Evolutionary conservation across 2,329 filamentous ascomycete genomes (phyloP).

Genomic region (Calonectria leucothoes): DNA sequence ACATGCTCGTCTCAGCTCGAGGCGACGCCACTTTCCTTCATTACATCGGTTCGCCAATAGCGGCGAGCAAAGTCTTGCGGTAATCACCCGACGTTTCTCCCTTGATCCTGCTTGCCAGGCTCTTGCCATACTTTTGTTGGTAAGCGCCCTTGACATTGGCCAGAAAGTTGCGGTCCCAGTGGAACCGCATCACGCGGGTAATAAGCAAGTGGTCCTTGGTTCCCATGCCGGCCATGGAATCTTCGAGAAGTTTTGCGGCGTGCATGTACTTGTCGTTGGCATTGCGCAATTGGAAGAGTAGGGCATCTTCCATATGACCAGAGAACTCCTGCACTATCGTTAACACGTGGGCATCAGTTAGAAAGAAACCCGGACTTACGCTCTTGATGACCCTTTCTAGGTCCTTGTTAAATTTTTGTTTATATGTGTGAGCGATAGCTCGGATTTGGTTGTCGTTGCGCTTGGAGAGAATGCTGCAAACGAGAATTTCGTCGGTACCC

Average conservation of each 20-base stretch:
- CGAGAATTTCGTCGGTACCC: slow-evolving; percentile 79
- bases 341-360: background rate
- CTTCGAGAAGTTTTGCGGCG: slow-evolving; percentile 85
- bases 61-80: slow-evolving; percentile 79
- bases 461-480: slow-evolving; percentile 81
- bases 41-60: slow-evolving; percentile 59
- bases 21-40: background rate
- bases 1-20: background rate
- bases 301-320: slow-evolving; percentile 90
- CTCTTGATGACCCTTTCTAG: slow-evolving; percentile 81
- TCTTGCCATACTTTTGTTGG: slow-evolving; percentile 74
- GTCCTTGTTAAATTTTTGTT: slow-evolving; percentile 75
- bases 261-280: slow-evolving; percentile 86
- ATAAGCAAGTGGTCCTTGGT: slow-evolving; percentile 88
- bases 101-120: slow-evolving; percentile 76
- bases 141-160: slow-evolving; percentile 84
- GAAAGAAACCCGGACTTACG: slow-evolving; percentile 52
- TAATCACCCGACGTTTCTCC: slow-evolving; percentile 91
- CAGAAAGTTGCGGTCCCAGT: slow-evolving; percentile 85
- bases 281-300: slow-evolving; percentile 81
- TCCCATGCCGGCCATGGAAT: slow-evolving; percentile 85
- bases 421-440: slow-evolving; percentile 82
- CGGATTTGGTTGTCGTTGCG: slow-evolving; percentile 86
- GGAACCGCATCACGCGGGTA: slow-evolving; percentile 79
- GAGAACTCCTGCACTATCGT: slow-evolving; percentile 73